Percentiles rank a stretch among this genome's conserved stretches.
Conservation (phyloP, 768 basidiomycete genomes). For the Omphalotus guepiniiformis region DNA sequence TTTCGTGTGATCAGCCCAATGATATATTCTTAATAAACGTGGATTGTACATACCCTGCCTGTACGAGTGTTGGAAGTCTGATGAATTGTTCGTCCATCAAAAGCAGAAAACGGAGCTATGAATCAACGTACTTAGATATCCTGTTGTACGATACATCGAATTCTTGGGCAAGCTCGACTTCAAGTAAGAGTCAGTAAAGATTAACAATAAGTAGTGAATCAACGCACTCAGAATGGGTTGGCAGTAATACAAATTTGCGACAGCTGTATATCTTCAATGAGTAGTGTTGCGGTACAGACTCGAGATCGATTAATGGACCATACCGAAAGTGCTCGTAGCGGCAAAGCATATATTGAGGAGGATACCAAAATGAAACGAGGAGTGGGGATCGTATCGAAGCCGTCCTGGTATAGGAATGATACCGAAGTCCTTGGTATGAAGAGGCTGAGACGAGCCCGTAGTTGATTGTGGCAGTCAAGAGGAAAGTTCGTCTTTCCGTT, state of each 20-base stretch:
- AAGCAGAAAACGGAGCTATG: background rate
- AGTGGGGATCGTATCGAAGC: constrained; percentile 47
- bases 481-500: no score
- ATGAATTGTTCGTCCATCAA: background rate
- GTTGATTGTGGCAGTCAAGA: no score
- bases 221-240: constrained; percentile 69
- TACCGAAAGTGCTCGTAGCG: constrained; percentile 55
- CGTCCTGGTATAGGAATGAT: constrained; percentile 59
- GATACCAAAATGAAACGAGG: constrained; percentile 46
- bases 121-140: constrained; percentile 36
- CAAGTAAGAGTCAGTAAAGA: background rate
- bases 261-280: constrained; percentile 30
- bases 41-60: constrained; percentile 55
- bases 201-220: background rate
- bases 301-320: constrained; percentile 11
- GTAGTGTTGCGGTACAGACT: background rate
- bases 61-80: constrained; percentile 55
- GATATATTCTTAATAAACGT: background rate
- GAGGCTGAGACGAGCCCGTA: no score
- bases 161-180: constrained; percentile 39
- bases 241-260: constrained; percentile 77
- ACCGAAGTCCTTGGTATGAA: constrained; percentile 60
- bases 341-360: constrained; percentile 58
- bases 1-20: background rate
- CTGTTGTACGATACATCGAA: constrained; percentile 35